These are phyloP conservation scores for Cucurbitaria berberidis DNA, from an alignment of 2,329 filamentous ascomycete species.

Conservation along the genomic window DNA sequence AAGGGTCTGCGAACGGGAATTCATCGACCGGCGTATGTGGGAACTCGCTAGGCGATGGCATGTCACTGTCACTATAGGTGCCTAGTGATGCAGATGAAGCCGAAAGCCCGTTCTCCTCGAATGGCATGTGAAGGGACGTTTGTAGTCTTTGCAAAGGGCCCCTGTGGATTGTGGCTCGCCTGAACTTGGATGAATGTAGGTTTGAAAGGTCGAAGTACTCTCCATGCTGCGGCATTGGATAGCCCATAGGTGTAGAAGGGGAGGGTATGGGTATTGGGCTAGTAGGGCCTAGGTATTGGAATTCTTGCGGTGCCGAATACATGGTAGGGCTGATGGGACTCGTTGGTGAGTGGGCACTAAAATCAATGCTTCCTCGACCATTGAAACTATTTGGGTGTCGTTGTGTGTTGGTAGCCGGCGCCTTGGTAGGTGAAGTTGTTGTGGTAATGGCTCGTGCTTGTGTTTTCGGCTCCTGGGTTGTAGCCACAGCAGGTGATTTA, in stretches of 20 bases:
- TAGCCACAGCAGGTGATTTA: conserved; percentile 46
- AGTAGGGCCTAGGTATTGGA: conserved; percentile 45
- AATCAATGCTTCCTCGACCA: conserved; percentile 43
- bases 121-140: conserved; percentile 49
- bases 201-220: conserved; percentile 49
- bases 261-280: conserved; percentile 51
- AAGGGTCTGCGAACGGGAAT: conserved; percentile 49
- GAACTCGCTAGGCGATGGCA: conserved; percentile 55
- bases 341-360: conserved; percentile 41
- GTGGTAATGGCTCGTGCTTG: conserved; percentile 31
- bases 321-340: conserved; percentile 45
- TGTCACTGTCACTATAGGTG: conserved; percentile 57
- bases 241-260: conserved; percentile 44
- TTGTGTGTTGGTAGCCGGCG: conserved; percentile 26
- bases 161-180: conserved; percentile 46
- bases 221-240: conserved; percentile 48
- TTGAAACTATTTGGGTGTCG: conserved; percentile 36
- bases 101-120: conserved; percentile 52
- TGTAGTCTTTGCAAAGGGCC: conserved; percentile 52
- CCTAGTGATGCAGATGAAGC: conserved; percentile 54
- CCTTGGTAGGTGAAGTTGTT: conserved; percentile 25
- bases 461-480: conserved; percentile 37
- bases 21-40: conserved; percentile 56
- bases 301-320: conserved; percentile 46
- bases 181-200: conserved; percentile 45